Evolutionary conservation across 139 green algal species (phyloP), one percentile per base, ranked within the genome.

Genomic region (Chlamydomonas sp.): DNA sequence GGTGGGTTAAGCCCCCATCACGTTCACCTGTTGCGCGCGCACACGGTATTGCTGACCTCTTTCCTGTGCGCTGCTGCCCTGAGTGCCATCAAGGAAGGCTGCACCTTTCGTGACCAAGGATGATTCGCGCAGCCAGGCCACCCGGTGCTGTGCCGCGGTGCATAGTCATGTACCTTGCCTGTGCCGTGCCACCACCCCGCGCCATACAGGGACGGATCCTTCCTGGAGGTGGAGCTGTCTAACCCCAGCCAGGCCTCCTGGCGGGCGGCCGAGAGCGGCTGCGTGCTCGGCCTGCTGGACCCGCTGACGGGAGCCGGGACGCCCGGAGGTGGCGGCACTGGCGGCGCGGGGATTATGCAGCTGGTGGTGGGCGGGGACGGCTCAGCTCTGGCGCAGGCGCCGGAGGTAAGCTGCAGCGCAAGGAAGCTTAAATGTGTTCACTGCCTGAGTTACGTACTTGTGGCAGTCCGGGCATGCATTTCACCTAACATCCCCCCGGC

Each of bases 281-380:
- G 18, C 18, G 69, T 62, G 63, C 63, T 88, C 49, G 83, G 74
- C 31, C 83, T 88, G 83, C 63, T 88, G 60, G 69, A 61, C 61
- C 83, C 83, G 12, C 8, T 80, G 62, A 0, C 61, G 31, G 49
- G 15, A 49, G 12, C 64, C 79, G 5, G 79, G 79, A 5, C 79
- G 57, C 49, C 16, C 16, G 79, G 12, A 63, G 18, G 63, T 84
- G 59, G 49, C n/a, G 4, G 79, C 64, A 10, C 63, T 31, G 31
- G 58, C 80, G 20, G 59, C 82, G 4, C 60, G 61, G 67, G 60
- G 5, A 31, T 86, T 10, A 61, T 86, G 61, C 59, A 20, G 4
- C 60, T 71, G 9, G 31, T 86, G 7, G 60, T 86, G 71, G 82
- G 82, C 20, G 82, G 82, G 71, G 61, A 86, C 18, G 62, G 82